Evolutionary conservation across 805 yeast genomes (phyloP).

Genomic region (Metschnikowia chrysomelidarum): DNA sequence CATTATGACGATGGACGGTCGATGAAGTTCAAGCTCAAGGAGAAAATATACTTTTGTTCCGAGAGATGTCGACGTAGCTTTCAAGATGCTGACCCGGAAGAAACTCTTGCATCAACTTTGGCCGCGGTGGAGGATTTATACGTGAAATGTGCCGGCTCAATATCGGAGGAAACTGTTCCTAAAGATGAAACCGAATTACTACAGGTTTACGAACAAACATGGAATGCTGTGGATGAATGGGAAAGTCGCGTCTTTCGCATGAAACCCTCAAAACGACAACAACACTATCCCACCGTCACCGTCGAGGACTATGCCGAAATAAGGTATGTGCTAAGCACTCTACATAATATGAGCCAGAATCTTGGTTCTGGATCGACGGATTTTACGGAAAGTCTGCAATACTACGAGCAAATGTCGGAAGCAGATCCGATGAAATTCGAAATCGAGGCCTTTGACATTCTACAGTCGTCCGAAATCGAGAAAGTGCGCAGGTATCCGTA

Average conservation of each 20-base stretch:
- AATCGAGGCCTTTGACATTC: conserved; percentile 30
- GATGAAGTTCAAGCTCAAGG: conserved; percentile 40
- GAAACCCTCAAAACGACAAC: conserved; percentile 36
- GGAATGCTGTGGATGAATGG: conserved; percentile 43
- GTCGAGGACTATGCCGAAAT: conserved; percentile 53
- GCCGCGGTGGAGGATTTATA: conserved; percentile 37
- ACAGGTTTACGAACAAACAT: conserved; percentile 23
- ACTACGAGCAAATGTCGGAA: conserved; percentile 4
- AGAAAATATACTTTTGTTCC: conserved; percentile 48
- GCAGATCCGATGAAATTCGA: conserved; percentile 19
- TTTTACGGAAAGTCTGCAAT: not conserved
- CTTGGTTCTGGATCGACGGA: not conserved
- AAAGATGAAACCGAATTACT: conserved; percentile 10
- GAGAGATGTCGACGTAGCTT: conserved; percentile 43
- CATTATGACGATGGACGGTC: conserved; percentile 46
- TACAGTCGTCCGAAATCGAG: conserved; percentile 52
- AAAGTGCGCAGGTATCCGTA: conserved; percentile 48
- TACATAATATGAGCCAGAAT: conserved; percentile 9
- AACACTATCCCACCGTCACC: conserved; percentile 40
- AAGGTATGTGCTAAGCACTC: conserved; percentile 40
- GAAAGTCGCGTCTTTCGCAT: conserved; percentile 27
- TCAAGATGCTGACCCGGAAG: conserved; percentile 31
- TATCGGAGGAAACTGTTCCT: conserved; percentile 18
- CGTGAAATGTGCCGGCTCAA: conserved; percentile 26
- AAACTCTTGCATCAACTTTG: conserved; percentile 32